Evolutionary conservation across 139 green algal species (phyloP), one percentile per base, ranked within the genome.

Genomic region (Tetradesmus lagerheimii): DNA sequence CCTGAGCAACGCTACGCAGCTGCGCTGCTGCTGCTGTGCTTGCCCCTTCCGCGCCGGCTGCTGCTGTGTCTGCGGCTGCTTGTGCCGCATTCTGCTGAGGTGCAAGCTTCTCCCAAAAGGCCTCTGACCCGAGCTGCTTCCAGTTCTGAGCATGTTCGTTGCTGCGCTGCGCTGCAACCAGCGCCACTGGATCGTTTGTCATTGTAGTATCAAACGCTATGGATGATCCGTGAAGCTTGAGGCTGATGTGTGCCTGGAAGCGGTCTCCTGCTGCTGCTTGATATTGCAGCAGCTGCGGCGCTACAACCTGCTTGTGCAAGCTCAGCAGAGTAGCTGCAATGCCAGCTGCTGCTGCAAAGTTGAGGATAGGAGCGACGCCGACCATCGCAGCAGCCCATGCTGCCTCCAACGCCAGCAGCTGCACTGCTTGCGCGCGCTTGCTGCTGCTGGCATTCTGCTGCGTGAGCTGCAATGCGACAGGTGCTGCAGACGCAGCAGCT

Each of bases 191-290:
- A 3, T 74, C 71, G 0, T 25, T 34, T 31, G 2, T 37, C 12
- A 84, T 0, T 25, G 85, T 84, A 5, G 43, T 39, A 27, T 89
- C 85, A 41, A 89, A 75, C 1, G 80, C 74, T 29, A 37, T 31
- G 1, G 57, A n/a, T 11, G 57, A 71, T 31, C 57, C 57, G 5
- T n/a, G 25, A 0, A 71, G 57, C 9, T 71, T 71, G 23, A 71
- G 57, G 57, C 23, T 15, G 57, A 71, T 64, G 14, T 47, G 45
- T 39, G 25, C 85, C 67, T 47, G 71, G 41, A 47, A 89, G 67
- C 45, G 35, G 29, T 91, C 87, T 2, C 79, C 87, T 20, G 18
- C 78, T 25, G 16, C 39, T 23, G 87, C 87, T n/a, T 77, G 11
- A 16, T 62, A 79, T 14, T 18, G 25, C 16, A 25, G 12, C 27